Evolutionary conservation across 2,329 filamentous ascomycete species (phyloP).

Genomic region (Venturia oleaginea): DNA sequence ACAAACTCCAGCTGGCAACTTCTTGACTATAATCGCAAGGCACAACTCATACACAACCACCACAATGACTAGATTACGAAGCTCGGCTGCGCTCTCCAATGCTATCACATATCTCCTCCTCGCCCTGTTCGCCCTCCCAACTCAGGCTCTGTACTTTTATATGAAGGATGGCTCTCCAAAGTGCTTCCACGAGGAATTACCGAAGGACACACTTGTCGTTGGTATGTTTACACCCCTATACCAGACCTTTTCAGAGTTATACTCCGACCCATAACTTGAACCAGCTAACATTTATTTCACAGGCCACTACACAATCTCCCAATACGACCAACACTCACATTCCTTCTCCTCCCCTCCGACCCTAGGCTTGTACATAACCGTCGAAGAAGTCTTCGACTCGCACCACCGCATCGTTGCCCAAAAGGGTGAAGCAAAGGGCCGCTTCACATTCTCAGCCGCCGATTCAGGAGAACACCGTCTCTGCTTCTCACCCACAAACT

Average conservation of each 20-base stretch:
- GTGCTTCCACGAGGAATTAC: conserved; percentile 97
- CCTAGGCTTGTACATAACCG: conserved; percentile 79
- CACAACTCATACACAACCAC: background rate
- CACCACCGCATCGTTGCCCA: conserved; percentile 93
- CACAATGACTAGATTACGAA: conserved; percentile 12
- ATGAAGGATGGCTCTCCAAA: conserved; percentile 78
- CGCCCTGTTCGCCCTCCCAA: conserved; percentile 50
- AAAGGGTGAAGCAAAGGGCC: conserved; percentile 63
- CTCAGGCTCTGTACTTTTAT: conserved; percentile 90
- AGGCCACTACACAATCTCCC: conserved; percentile 80
- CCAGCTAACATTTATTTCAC: conserved; percentile 7
- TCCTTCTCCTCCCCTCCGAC: conserved; percentile 64
- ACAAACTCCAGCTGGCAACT: conserved; percentile 2
- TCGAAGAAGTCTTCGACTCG: conserved; percentile 96
- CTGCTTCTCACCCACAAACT: conserved; percentile 82
- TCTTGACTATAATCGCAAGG: background rate
- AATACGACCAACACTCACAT: conserved; percentile 63
- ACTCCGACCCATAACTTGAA: background rate
- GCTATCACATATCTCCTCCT: conserved; percentile 34
- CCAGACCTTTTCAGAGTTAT: background rate
- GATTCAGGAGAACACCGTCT: conserved; percentile 93
- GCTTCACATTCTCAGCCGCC: conserved; percentile 91
- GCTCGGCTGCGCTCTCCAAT: background rate
- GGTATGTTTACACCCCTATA: conserved; percentile 42
- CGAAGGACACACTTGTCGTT: conserved; percentile 93